Evolutionary conservation across 129 eudicot species (phyloP), one percentile per base, ranked within the genome.

Genomic region (Lactuca sativa): DNA sequence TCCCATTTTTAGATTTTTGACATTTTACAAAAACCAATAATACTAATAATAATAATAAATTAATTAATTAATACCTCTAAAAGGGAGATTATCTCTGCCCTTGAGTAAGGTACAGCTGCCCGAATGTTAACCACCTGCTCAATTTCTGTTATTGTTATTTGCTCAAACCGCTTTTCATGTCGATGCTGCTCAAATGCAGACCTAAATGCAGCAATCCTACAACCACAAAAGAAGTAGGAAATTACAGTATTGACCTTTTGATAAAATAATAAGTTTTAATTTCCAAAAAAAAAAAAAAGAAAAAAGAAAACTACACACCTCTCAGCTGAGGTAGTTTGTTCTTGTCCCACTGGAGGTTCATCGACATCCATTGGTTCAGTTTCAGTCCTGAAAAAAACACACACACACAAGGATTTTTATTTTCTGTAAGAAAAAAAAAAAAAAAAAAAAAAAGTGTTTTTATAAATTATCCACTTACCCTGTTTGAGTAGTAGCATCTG

Each of bases 291-390:
- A 6, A 8, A 41, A 62, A 62, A 12, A 56, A 6, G 31, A 48
- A 33, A 48, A 8, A 8, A 31, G 57, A 58, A 44, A 44, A 44
- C 2, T 10, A 44, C 49, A 70, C 64, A 88, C 98, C 98, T 92
- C 65, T 93, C 88, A 11, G 84, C 54, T 0, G 96, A 73, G 37
- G 69, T 59, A 36, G 81, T 56, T 72, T 74, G 89, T 64, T 49
- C 69, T 72, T 74, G 89, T 64, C 49, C 69, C 31, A 69, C 83
- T 40, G 89, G 75, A 53, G 86, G 84, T 49, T 85, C 85, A 67
- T 90, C 99, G 64, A 85, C 86, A 1, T 90, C 99, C 99, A 90
- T 95, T 71, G 96, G 86, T 71, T 85, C 92, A 0, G 86, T 56
- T 33, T 55, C 59, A 52, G 30, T 59, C 65, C 79, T 73, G 30